These are phyloP conservation scores for Kappamyces sp. DNA, from an alignment of 192 early-diverging fungal species.

Conservation along the genomic window DNA sequence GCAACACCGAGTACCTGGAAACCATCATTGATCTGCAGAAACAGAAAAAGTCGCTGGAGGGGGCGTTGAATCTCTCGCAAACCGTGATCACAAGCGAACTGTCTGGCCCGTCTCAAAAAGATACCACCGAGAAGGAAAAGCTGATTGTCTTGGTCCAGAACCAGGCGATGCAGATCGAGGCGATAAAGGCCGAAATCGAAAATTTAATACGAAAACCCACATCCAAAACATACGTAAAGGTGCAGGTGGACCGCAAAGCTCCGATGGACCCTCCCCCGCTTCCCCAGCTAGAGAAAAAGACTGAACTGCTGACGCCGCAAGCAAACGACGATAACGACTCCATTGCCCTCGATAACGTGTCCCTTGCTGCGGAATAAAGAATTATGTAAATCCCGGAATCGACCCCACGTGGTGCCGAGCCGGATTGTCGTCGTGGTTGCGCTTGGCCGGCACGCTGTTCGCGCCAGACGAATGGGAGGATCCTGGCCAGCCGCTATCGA, in stretches of 20 bases:
- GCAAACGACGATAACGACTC: too few relatives aligned
- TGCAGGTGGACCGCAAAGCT: background rate
- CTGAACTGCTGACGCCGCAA: too few relatives aligned
- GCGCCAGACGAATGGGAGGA: too few relatives aligned
- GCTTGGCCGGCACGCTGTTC: too few relatives aligned
- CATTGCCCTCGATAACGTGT: too few relatives aligned
- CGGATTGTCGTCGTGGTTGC: too few relatives aligned
- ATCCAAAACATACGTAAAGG: background rate
- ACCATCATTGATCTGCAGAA: conserved; percentile 39
- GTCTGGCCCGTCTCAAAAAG: conserved; percentile 41
- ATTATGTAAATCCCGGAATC: too few relatives aligned
- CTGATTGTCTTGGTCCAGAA: conserved; percentile 40
- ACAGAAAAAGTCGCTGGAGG: conserved; percentile 38
- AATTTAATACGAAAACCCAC: conserved; percentile 44
- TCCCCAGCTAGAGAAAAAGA: too few relatives aligned
- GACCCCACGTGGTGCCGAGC: too few relatives aligned
- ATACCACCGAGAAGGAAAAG: conserved; percentile 43
- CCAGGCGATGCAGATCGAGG: conserved; percentile 47
- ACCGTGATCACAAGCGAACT: conserved; percentile 50
- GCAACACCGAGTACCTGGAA: conserved; percentile 49
- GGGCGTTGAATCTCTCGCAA: conserved; percentile 42
- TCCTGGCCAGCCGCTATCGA: too few relatives aligned
- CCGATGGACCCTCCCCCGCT: too few relatives aligned
- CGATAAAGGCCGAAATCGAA: conserved; percentile 47
- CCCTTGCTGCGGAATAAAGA: too few relatives aligned